Base-by-base conservation (phyloP, 805 yeast species). In the Teunomyces lycoperdinae region DNA sequence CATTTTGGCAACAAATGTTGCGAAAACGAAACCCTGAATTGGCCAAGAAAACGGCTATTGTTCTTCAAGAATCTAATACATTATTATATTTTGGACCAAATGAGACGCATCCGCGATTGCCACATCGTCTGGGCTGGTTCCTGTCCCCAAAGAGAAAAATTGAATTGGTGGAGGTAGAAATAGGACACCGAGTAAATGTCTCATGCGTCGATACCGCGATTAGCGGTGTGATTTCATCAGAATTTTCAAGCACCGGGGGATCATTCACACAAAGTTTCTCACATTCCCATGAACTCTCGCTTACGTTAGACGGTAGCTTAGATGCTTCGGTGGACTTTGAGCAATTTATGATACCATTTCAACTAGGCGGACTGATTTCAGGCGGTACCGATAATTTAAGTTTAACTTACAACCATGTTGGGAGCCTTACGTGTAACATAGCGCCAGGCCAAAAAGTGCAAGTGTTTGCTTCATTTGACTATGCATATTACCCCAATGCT, bases 81-180 rank as follows among this genome's bases (percentile, higher is more conserved):
- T 20, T 38, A 3, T 46, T 42, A 33, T 49, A 45, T 33, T 51
- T 55, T 32, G 50, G 45, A 9, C 45, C 28, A 7, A 30, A 45
- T 5, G 55, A 51, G 40, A 28, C 32, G 2, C 11, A 33, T 13
- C 34, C 42, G 20, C 17, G 10, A 9, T 7, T 7, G 10, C 9
- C 8, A 3, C 17, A 11, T 4, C 13, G 20, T 5, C 33, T 8
- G 8, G 41, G 13, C 24, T 30, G 34, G 34, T 30, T 9, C 26
- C 43, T 49, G 24, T 34, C 4, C 2, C 38, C 17, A 24, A 31
- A 9, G 17, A 26, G 58, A 28, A 41, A 44, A 2, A 49, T 60
- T 4, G 51, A 53, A n/a, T 17, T 61, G 35, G 33, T 54, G 2
- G 63, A 60, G 36, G 62, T 59, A 4, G 53, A 51, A 17, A 54